These are phyloP conservation scores for Westerdykella sp. DNA, from an alignment of 2,329 filamentous ascomycete genomes.

Conservation along the genomic window DNA sequence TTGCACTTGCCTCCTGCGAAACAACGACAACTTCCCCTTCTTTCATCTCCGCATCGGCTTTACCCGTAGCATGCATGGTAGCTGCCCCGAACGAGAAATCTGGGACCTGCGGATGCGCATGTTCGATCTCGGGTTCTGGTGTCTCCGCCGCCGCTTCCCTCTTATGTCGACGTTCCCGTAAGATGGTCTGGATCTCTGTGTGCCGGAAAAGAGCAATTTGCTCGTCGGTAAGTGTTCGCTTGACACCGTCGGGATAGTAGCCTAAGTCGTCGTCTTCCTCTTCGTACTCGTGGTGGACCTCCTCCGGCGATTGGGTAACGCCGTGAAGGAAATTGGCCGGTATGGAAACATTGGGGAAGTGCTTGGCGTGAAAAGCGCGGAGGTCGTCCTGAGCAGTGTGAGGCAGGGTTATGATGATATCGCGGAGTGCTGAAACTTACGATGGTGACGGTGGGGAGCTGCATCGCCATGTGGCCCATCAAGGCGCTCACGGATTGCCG, in stretches of 20 bases:
- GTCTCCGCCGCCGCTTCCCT: conserved; percentile 16
- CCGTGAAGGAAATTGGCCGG: conserved; percentile 30
- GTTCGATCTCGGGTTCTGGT: conserved; percentile 1
- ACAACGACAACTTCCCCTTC: too few relatives aligned
- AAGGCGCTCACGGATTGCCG: not conserved
- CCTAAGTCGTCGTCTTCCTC: conserved; percentile 57
- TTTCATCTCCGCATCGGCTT: too few relatives aligned
- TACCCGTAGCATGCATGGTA: too few relatives aligned
- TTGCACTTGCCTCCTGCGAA: too few relatives aligned
- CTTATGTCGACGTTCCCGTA: conserved; percentile 34
- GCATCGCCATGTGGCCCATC: conserved; percentile 13
- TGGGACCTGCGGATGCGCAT: too few relatives aligned
- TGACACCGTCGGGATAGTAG: conserved; percentile 79
- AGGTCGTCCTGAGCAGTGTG: conserved; percentile 38
- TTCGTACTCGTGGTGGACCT: not conserved
- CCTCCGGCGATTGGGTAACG: conserved; percentile 1
- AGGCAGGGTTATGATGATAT: not conserved
- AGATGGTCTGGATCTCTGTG: conserved; percentile 71
- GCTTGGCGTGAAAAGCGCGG: conserved; percentile 38
- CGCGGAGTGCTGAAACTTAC: conserved; percentile 12
- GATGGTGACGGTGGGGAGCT: conserved; percentile 28
- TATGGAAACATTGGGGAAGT: conserved; percentile 38
- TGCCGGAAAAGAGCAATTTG: conserved; percentile 88
- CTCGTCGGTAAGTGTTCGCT: conserved; percentile 84
- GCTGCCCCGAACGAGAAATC: too few relatives aligned